Conservation (phyloP, 225 moss, liverwort and hornwort genomes). For the Marchantia polymorpha region DNA sequence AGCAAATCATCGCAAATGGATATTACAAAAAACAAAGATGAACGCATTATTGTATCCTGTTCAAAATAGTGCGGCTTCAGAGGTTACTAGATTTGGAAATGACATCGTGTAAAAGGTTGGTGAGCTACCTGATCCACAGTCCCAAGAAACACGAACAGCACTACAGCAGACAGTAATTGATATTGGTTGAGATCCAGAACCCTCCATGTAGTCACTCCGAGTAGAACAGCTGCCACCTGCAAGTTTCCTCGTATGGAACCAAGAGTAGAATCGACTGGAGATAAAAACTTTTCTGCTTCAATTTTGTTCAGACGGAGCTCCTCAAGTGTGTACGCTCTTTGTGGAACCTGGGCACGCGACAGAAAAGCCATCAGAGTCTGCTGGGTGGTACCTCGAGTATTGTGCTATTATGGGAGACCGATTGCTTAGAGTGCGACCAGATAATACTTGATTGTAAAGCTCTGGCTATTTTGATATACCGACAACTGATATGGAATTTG, state of each 20-base stretch:
- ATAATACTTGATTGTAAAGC: background rate
- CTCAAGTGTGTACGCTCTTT: constrained; percentile 76
- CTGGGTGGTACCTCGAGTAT: background rate
- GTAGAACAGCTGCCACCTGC: constrained; percentile 56
- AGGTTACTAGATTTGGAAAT: background rate
- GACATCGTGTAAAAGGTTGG: constrained; percentile 11
- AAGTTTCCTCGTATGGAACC: constrained; percentile 68
- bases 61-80: no score
- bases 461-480: background rate
- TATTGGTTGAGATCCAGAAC: constrained; percentile 59
- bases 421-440: background rate
- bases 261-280: constrained; percentile 75
- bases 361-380: constrained; percentile 4
- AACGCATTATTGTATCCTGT: background rate
- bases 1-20: background rate
- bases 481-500: background rate
- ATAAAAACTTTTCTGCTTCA: constrained; percentile 69
- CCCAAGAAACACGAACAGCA: constrained; percentile 74
- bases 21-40: background rate
- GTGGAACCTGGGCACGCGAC: constrained; percentile 48
- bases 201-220: constrained; percentile 65
- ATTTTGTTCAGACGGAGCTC: constrained; percentile 89
- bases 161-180: constrained; percentile 57
- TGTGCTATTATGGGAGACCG: no score
- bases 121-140: constrained; percentile 73